Evolutionary conservation across 192 early-diverging fungal species (phyloP).

Genomic region (Diversispora epigaea): DNA sequence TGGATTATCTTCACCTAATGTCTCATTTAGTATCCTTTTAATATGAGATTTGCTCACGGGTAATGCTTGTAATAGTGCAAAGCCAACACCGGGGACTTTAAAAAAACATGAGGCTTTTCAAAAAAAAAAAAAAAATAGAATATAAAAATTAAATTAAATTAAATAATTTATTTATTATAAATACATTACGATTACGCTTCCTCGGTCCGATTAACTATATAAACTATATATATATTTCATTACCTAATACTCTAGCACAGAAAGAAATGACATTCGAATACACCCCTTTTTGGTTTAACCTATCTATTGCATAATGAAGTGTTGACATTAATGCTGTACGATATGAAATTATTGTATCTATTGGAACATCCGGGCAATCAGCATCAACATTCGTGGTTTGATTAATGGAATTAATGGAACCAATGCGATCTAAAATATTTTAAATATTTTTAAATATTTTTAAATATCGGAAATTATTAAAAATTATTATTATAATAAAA

Average conservation of each 20-base stretch:
- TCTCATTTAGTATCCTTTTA: constrained; percentile 41
- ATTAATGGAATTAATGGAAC: too few relatives aligned
- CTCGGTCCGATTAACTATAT: too few relatives aligned
- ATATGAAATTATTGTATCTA: constrained; percentile 17
- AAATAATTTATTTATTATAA: too few relatives aligned
- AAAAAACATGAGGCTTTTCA: constrained; percentile 46
- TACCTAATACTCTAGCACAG: constrained; percentile 29
- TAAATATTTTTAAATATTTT: background rate
- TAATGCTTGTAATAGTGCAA: constrained; percentile 43
- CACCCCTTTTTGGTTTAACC: constrained; percentile 37
- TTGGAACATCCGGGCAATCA: constrained; percentile 3
- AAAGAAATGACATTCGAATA: constrained; percentile 52
- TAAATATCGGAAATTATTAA: background rate
- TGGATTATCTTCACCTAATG: constrained; percentile 29
- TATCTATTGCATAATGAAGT: constrained; percentile 21
- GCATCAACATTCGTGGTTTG: background rate
- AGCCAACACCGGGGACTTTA: constrained; percentile 50
- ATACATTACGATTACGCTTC: too few relatives aligned
- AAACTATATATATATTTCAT: too few relatives aligned
- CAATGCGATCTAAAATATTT: too few relatives aligned
- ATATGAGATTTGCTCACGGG: constrained; percentile 44
- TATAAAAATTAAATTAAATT: constrained; percentile 15
- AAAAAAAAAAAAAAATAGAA: constrained; percentile 14
- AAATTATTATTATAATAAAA: constrained; percentile 39
- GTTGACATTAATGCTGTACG: constrained; percentile 23